A percentile compares a stretch with the other conserved stretches of the same genome.
These are phyloP conservation scores for Gonapodya prolifera DNA, from an alignment of 192 early-diverging fungal genomes.

Conservation along the genomic window DNA sequence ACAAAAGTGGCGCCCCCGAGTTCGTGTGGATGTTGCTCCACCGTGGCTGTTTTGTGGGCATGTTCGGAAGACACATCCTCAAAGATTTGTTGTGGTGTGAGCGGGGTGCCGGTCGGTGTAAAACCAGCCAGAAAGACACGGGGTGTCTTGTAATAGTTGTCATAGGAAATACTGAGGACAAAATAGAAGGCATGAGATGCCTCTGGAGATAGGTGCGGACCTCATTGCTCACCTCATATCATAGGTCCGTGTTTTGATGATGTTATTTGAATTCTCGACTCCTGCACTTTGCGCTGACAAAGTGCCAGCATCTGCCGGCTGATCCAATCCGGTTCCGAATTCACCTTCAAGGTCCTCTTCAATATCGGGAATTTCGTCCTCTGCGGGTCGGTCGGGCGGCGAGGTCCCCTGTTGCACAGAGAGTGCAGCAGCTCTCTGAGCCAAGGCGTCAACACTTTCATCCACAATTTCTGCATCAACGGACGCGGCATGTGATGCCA, in stretches of 20 bases:
- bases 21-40: conserved; percentile 90
- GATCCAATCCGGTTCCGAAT: conserved; percentile 47
- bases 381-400: conserved; percentile 65
- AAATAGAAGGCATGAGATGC: not conserved
- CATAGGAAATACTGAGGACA: conserved; percentile 72
- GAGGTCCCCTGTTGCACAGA: conserved; percentile 31
- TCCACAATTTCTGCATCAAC: conserved; percentile 25
- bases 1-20: conserved; percentile 70
- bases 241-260: conserved; percentile 83
- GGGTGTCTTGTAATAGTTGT: conserved; percentile 99
- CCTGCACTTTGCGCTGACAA: not conserved
- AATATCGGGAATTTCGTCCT: conserved; percentile 88
- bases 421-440: conserved; percentile 6
- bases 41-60: conserved; percentile 97
- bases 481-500: conserved; percentile 11
- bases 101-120: conserved; percentile 71
- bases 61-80: conserved; percentile 98
- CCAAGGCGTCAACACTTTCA: conserved; percentile 17
- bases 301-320: conserved; percentile 66
- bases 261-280: conserved; percentile 27
- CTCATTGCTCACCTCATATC: conserved; percentile 87
- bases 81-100: conserved; percentile 84
- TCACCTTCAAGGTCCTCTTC: conserved; percentile 51
- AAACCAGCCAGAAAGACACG: conserved; percentile 96
- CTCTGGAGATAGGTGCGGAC: too few species aligned